Percentiles rank a stretch among this genome's conserved stretches.
phyloP scores from a whole-genome alignment of 176 grass and related monocot species.

The Oryza longistaminata region DNA sequence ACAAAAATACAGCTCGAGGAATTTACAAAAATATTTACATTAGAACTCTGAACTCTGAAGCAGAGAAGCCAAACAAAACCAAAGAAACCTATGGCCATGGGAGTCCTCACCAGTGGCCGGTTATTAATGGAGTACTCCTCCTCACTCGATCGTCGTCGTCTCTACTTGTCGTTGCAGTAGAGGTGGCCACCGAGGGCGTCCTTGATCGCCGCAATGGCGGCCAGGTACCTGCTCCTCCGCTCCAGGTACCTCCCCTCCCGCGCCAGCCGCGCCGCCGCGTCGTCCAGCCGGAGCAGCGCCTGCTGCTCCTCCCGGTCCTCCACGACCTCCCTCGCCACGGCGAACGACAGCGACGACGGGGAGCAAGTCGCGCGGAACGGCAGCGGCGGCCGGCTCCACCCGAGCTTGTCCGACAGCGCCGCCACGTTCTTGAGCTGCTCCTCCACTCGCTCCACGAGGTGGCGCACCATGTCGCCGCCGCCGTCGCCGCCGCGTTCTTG shows the following conservation, averaged over 20 bases:
- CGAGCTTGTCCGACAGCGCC: constrained; percentile 72
- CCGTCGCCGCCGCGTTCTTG: no score
- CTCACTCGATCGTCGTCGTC: not conserved
- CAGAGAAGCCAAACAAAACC: not conserved
- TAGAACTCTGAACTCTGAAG: not conserved
- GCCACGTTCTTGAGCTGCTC: constrained; percentile 58
- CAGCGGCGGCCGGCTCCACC: constrained; percentile 27
- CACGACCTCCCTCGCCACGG: constrained; percentile 56
- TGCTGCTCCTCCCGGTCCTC: constrained; percentile 61
- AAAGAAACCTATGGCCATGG: not conserved
- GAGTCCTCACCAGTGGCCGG: not conserved
- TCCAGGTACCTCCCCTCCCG: constrained; percentile 35
- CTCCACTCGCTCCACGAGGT: constrained; percentile 59
- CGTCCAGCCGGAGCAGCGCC: constrained; percentile 34
- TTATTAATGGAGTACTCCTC: not conserved
- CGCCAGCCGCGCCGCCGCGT: constrained; percentile 21
- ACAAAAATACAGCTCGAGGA: not conserved
- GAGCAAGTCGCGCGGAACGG: constrained; percentile 44
- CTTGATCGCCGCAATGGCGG: constrained; percentile 43
- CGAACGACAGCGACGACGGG: constrained; percentile 64
- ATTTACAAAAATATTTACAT: constrained; percentile 38
- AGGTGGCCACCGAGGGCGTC: constrained; percentile 38
- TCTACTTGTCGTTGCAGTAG: constrained; percentile 43
- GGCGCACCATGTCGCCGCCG: constrained; percentile 27
- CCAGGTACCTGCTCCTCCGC: constrained; percentile 54